Evolutionary conservation across 805 yeast genomes (phyloP).

Genomic region (Barnettozyma sp.): DNA sequence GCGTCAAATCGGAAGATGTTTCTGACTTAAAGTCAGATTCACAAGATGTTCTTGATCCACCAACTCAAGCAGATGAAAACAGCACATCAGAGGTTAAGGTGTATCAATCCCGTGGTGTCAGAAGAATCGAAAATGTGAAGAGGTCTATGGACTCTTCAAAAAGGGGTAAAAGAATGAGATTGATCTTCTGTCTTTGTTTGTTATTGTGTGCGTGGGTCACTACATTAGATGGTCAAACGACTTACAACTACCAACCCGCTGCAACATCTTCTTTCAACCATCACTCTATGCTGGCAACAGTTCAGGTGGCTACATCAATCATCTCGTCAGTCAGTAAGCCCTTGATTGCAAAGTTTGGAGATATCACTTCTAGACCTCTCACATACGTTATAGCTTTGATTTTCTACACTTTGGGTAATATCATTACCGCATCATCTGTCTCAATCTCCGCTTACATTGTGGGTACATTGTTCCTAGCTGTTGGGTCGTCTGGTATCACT

Average conservation of each 20-base stretch:
- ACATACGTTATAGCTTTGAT: conserved; percentile 29
- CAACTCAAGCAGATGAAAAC: not conserved
- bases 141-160: conserved; percentile 16
- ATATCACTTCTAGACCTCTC: conserved; percentile 34
- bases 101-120: conserved; percentile 23
- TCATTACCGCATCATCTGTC: conserved; percentile 31
- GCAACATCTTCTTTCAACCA: conserved; percentile 35
- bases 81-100: not conserved
- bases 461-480: conserved; percentile 31
- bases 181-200: conserved; percentile 13
- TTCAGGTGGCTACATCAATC: conserved; percentile 34
- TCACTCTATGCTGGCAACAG: conserved; percentile 35
- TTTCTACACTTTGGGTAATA: conserved; percentile 30
- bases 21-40: not conserved
- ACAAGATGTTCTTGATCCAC: too few relatives aligned
- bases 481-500: conserved; percentile 33
- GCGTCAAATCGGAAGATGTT: too few relatives aligned
- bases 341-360: conserved; percentile 35
- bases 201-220: conserved; percentile 15
- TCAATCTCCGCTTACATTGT: conserved; percentile 31
- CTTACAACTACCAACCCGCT: conserved; percentile 30
- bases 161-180: conserved; percentile 14
- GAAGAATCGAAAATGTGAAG: conserved; percentile 19
- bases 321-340: conserved; percentile 34
- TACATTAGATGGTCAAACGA: conserved; percentile 28